A percentile compares a stretch with the other conserved stretches of the same genome.
Conservation (phyloP, 768 basidiomycete species). For the Lactarius quietus region DNA sequence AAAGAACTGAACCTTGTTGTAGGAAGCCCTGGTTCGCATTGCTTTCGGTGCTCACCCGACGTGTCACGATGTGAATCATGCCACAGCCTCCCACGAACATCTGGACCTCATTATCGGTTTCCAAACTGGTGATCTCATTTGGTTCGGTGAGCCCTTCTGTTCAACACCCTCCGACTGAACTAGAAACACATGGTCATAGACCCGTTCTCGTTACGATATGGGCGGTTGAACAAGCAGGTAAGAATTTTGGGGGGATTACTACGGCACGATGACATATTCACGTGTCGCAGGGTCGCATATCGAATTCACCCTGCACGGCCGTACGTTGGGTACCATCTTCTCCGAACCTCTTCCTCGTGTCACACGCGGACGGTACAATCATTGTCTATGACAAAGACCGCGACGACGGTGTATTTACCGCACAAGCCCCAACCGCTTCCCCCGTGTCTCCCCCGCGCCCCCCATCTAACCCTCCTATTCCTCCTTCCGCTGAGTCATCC, state of each 20-base stretch:
- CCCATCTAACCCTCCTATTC: constrained; percentile 28
- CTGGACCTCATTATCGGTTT: constrained; percentile 92
- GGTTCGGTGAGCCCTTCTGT: constrained; percentile 66
- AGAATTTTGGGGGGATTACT: constrained; percentile 20
- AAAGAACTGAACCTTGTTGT: neutral
- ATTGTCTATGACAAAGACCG: constrained; percentile 89
- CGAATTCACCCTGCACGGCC: constrained; percentile 80
- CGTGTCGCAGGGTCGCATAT: constrained; percentile 62
- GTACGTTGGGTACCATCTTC: constrained; percentile 86
- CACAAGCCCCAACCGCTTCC: constrained; percentile 49
- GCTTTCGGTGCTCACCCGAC: constrained; percentile 86
- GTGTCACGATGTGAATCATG: constrained; percentile 81
- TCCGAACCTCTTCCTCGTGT: constrained; percentile 75
- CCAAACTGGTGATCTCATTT: constrained; percentile 89
- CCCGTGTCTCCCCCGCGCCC: constrained; percentile 24
- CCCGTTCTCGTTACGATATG: constrained; percentile 74
- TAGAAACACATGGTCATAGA: constrained; percentile 42
- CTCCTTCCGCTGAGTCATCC: constrained; percentile 29
- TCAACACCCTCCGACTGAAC: constrained; percentile 11
- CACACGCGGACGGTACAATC: constrained; percentile 86
- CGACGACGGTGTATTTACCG: constrained; percentile 75
- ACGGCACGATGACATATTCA: constrained; percentile 2
- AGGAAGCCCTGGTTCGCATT: constrained; percentile 87
- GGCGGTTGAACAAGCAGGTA: constrained; percentile 86
- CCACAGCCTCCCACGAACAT: constrained; percentile 72